A percentile compares a stretch with the other conserved stretches of the same genome.
Conservation (phyloP, 2,329 filamentous ascomycete species). For the Berkeleyomyces rouxiae region DNA sequence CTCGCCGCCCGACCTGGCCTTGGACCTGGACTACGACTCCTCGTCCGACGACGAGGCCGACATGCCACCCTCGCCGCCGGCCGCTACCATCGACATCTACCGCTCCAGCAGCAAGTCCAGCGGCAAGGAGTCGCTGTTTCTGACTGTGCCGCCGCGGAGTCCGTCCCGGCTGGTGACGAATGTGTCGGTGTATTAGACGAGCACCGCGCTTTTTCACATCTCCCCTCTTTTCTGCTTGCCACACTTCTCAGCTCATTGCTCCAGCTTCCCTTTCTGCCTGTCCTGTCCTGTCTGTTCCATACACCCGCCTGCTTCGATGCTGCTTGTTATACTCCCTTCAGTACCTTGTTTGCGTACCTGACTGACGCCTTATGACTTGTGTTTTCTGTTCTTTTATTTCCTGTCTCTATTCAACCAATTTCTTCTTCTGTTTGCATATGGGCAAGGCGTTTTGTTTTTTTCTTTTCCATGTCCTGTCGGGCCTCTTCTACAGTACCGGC, state of each 20-base stretch:
- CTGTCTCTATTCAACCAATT: background rate
- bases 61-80: slow-evolving; percentile 55
- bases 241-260: background rate
- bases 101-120: background rate
- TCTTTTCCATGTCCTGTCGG: background rate
- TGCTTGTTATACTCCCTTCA: slow-evolving; percentile 1
- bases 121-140: slow-evolving; percentile 7
- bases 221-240: background rate
- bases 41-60: slow-evolving; percentile 54
- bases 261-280: background rate
- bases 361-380: background rate
- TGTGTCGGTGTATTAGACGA: background rate
- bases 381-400: background rate
- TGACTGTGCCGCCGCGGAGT: slow-evolving; percentile 29
- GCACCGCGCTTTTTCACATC: background rate
- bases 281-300: background rate
- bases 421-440: too few species aligned
- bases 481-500: too few species aligned
- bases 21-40: slow-evolving; percentile 52
- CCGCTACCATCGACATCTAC: slow-evolving; percentile 22
- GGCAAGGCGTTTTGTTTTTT: background rate
- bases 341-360: background rate
- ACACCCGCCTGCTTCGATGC: background rate
- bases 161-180: slow-evolving; percentile 29
- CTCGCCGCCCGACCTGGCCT: slow-evolving; percentile 52